Evolutionary conservation across 768 basidiomycete genomes (phyloP).

Genomic region (Boletellus emodensis): DNA sequence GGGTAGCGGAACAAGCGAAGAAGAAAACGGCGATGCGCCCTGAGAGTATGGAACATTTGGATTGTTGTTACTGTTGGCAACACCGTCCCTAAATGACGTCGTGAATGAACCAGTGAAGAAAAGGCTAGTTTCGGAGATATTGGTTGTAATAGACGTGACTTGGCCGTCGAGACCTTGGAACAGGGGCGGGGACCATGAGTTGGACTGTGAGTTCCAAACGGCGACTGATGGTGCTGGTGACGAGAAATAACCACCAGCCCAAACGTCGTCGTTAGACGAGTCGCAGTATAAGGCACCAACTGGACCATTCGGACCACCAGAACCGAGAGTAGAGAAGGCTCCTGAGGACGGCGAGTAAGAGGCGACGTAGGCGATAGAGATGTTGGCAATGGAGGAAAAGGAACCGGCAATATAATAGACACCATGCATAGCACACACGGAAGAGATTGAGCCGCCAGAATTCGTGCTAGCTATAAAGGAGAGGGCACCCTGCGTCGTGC

Average conservation of each 20-base stretch:
- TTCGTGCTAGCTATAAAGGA: slow-evolving; percentile 73
- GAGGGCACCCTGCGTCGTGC: slow-evolving; percentile 61
- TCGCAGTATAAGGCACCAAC: slow-evolving; percentile 82
- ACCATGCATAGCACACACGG: slow-evolving; percentile 67
- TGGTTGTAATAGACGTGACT: slow-evolving; percentile 74
- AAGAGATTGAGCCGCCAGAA: slow-evolving; percentile 67
- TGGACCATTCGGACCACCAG: slow-evolving; percentile 67
- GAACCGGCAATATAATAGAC: slow-evolving; percentile 79
- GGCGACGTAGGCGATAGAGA: slow-evolving; percentile 65
- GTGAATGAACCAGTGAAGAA: slow-evolving; percentile 90
- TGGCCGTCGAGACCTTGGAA: slow-evolving; percentile 74
- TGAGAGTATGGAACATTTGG: slow-evolving; percentile 81
- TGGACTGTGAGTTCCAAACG: slow-evolving; percentile 59
- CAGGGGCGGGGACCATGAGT: slow-evolving; percentile 71
- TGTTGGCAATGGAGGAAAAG: slow-evolving; percentile 68
- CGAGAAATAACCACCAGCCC: slow-evolving; percentile 76
- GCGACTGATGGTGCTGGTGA: slow-evolving; percentile 67
- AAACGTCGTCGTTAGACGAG: slow-evolving; percentile 54
- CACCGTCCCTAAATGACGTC: slow-evolving; percentile 61
- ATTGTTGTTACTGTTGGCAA: slow-evolving; percentile 59
- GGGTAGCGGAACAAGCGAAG: slow-evolving; percentile 82
- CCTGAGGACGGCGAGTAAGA: slow-evolving; percentile 62
- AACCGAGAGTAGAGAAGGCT: slow-evolving; percentile 59
- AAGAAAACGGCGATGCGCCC: slow-evolving; percentile 82
- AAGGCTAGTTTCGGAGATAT: slow-evolving; percentile 65